A percentile compares a stretch with the other conserved stretches of the same genome.
phyloP scores from a whole-genome alignment of 257 asterid genomes.

The Plantago major region DNA sequence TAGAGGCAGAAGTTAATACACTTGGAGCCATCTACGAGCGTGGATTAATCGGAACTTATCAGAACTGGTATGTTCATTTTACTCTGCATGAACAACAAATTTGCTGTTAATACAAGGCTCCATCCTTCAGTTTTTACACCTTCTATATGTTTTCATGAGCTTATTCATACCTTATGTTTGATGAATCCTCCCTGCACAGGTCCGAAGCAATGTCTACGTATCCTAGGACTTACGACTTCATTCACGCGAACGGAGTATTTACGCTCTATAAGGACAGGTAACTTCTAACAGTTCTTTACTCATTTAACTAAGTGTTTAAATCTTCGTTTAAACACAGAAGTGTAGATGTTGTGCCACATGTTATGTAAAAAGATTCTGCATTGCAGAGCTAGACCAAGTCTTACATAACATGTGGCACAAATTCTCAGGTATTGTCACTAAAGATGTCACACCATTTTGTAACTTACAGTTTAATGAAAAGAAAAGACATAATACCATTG shows the following conservation, averaged over 20 bases:
- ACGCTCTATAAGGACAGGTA: constrained; percentile 74
- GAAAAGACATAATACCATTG: too few relatives aligned
- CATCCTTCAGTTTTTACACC: too few relatives aligned
- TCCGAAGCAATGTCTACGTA: constrained; percentile 96
- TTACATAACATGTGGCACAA: too few relatives aligned
- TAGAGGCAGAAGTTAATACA: constrained; percentile 45
- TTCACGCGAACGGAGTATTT: constrained; percentile 65
- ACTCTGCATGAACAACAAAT: neutral
- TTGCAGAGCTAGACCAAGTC: too few relatives aligned
- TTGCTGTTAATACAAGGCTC: too few relatives aligned
- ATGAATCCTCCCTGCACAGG: constrained; percentile 31
- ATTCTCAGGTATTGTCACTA: too few relatives aligned
- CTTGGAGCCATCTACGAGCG: constrained; percentile 90
- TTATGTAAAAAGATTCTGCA: too few relatives aligned
- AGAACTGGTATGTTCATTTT: constrained; percentile 54
- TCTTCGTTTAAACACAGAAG: neutral
- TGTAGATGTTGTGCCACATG: neutral
- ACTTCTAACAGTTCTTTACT: neutral
- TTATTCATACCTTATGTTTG: neutral
- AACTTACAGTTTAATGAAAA: too few relatives aligned
- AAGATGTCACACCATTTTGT: too few relatives aligned
- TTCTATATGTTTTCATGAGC: too few relatives aligned
- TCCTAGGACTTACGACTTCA: constrained; percentile 89
- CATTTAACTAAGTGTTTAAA: neutral
- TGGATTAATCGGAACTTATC: constrained; percentile 85